Evolutionary conservation across 768 basidiomycete genomes (phyloP).

Genomic region (Gloeophyllum trabeum): DNA sequence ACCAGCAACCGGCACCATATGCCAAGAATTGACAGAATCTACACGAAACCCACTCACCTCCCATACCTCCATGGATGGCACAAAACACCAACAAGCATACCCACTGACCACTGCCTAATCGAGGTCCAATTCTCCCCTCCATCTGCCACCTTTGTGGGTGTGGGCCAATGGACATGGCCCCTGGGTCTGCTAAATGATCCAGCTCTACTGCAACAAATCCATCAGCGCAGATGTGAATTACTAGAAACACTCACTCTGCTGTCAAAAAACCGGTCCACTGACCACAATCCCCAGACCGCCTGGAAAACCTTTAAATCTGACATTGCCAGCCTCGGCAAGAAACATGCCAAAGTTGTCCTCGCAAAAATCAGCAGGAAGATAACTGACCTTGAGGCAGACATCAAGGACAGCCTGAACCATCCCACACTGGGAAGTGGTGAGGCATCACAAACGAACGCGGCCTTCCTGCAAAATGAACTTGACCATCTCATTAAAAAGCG

Average conservation of each 20-base stretch:
- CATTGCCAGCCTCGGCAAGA: neutral
- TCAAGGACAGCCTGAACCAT: neutral
- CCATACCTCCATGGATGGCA: neutral
- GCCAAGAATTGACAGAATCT: constrained; percentile 5
- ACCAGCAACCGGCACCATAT: neutral
- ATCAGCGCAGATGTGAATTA: neutral
- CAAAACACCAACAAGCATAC: neutral
- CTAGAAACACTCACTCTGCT: neutral
- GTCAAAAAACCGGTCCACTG: neutral
- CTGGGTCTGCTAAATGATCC: neutral
- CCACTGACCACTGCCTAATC: constrained; percentile 5
- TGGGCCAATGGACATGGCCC: constrained; percentile 3
- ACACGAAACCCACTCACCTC: neutral
- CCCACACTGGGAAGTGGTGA: neutral
- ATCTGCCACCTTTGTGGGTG: constrained; percentile 1
- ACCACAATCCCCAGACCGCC: neutral
- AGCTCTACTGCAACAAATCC: neutral
- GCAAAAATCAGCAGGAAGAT: neutral
- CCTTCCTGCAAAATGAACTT: neutral
- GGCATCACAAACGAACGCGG: neutral
- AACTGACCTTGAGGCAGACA: neutral
- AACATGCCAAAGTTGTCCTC: neutral
- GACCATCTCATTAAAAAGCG: neutral
- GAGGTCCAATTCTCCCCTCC: neutral
- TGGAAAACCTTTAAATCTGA: neutral